phyloP scores from a whole-genome alignment of 2,329 filamentous ascomycete genomes.

The Aspergillus pseudotamarii region DNA sequence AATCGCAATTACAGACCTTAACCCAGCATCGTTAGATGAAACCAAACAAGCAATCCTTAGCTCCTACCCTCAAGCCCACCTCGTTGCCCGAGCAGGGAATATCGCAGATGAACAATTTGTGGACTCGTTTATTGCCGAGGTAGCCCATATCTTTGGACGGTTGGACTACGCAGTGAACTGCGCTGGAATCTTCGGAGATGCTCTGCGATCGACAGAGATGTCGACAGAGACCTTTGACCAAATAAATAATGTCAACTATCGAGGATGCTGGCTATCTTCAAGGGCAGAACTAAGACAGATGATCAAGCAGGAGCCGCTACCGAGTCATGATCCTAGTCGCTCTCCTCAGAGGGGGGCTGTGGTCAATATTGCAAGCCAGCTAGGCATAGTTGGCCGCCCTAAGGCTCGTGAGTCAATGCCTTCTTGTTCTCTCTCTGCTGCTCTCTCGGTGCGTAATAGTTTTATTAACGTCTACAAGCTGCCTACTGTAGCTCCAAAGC shows the following conservation, averaged over 20 bases:
- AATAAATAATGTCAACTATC: conserved; percentile 60
- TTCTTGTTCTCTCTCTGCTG: background rate
- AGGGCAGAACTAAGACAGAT: conserved; percentile 50
- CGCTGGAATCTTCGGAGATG: conserved; percentile 50
- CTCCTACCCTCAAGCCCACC: conserved; percentile 36
- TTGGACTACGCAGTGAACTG: conserved; percentile 62
- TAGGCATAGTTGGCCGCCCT: conserved; percentile 54
- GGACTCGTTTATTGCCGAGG: conserved; percentile 32
- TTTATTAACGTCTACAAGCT: conserved; percentile 40
- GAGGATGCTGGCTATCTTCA: conserved; percentile 53
- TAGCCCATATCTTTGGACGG: conserved; percentile 45
- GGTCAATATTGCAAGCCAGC: conserved; percentile 57
- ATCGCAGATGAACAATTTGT: conserved; percentile 53
- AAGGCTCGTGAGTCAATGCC: conserved; percentile 44
- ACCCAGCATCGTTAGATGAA: conserved; percentile 42
- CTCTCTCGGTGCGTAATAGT: background rate
- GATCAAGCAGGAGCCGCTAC: conserved; percentile 48
- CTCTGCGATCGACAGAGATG: conserved; percentile 46
- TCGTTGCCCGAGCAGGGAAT: conserved; percentile 48
- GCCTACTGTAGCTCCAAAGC: conserved; percentile 62
- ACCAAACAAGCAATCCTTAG: conserved; percentile 28
- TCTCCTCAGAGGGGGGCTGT: conserved; percentile 50
- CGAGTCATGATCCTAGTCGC: conserved; percentile 38
- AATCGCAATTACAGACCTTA: conserved; percentile 60
- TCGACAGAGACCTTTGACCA: conserved; percentile 53